Evolutionary conservation across 441 rosid species (phyloP).

Genomic region (Arabidopsis hybrid): DNA sequence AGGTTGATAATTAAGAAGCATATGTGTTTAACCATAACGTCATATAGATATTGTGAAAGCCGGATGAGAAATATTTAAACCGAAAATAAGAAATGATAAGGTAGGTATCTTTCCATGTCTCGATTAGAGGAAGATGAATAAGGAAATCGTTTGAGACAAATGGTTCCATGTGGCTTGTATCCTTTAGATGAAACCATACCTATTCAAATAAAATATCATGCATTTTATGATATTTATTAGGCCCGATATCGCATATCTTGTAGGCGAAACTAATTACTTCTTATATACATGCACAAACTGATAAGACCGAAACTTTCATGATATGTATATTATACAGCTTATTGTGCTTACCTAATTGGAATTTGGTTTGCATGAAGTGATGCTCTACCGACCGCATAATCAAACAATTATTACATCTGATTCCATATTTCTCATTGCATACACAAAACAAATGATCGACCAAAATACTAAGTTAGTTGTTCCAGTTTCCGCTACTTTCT

Average conservation of each 20-base stretch:
- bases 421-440: background rate
- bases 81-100: no score
- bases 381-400: background rate
- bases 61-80: no score
- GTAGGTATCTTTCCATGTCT: constrained; percentile 4
- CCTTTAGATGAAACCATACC: background rate
- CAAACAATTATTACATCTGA: background rate
- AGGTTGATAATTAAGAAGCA: background rate
- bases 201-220: background rate
- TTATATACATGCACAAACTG: background rate
- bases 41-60: background rate
- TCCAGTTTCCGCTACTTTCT: background rate
- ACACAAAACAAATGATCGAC: background rate
- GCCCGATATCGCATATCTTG: background rate
- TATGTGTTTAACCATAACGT: constrained; percentile 12
- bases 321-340: background rate
- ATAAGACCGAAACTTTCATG: background rate
- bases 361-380: background rate
- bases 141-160: background rate
- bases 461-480: constrained; percentile 3
- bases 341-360: background rate
- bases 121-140: background rate
- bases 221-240: background rate
- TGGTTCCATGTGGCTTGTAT: no score
- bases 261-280: background rate